Base-by-base conservation (phyloP, 805 yeast genomes). In the Kurtzmaniella fragi region DNA sequence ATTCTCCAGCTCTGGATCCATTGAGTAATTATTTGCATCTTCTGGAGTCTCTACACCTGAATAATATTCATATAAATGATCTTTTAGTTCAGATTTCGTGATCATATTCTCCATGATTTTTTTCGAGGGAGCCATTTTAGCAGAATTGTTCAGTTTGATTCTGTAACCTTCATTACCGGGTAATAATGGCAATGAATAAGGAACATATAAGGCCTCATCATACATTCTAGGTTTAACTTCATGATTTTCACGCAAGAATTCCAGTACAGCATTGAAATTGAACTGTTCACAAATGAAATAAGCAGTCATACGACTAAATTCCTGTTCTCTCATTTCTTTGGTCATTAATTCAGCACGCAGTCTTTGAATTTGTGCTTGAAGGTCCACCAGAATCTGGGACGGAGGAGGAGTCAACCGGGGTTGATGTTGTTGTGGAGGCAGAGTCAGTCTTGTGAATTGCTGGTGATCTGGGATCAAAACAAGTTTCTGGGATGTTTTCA, bases 161-260 rank as follows among this genome's bases (percentile, higher is more conserved):
- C 95, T 66, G 49, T 74, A 83, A 0, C 95, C 89, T 48, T 81
- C 83, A 17, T 72, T 75, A 3, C 97, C 97, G 0, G 96, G 95
- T 2, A 88, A 64, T 20, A 90, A 67, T 0, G 98, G 99, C 30
- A 91, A 66, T 23, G 88, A 75, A 53, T 90, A 91, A 1, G 95
- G 95, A 6, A 85, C 91, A 53, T 90, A 91, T 17, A 93, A 62
- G n/a, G 88, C 95, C 50, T 91, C 97, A 60, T 91, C 96, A 52
- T 91, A 91, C 25, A 84, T 57, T 44, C 97, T 68, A 1, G 96
- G 95, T 5, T 85, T 76, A 1, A 90, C 95, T 50, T 82, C 82
- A 60, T 91, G 99, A 32, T 80, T 70, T 6, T 74, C 66, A 30
- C 73, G 66, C 23, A 93, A 62, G 49, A 87, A 91, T 33, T 72